phyloP scores from a whole-genome alignment of 345 rosid genomes.

The Populus tremula region DNA sequence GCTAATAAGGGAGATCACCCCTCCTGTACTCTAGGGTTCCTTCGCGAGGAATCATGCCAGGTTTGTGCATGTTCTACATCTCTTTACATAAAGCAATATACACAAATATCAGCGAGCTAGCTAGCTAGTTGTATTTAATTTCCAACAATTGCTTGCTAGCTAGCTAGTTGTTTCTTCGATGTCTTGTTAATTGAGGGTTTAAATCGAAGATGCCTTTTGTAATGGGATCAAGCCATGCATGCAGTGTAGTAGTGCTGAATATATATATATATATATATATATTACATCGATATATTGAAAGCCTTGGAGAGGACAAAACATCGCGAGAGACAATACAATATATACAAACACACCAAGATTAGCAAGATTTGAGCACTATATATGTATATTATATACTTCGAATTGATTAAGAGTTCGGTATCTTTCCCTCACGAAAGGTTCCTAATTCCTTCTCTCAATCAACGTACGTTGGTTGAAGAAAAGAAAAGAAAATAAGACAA shows the following conservation, averaged over 20 bases:
- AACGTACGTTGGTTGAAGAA: neutral
- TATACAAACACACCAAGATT: too few relatives aligned
- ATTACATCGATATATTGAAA: too few relatives aligned
- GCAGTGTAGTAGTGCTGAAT: too few relatives aligned
- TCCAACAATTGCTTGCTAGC: neutral
- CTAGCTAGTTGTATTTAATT: neutral
- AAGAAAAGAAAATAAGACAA: neutral
- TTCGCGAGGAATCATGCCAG: constrained; percentile 1
- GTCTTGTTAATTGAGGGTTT: neutral
- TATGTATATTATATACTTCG: too few relatives aligned
- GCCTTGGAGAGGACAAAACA: too few relatives aligned
- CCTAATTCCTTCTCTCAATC: neutral
- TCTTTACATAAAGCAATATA: neutral
- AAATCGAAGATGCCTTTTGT: neutral
- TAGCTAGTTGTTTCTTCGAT: neutral
- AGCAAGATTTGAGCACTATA: too few relatives aligned
- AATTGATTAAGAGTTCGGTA: too few relatives aligned
- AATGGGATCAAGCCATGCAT: neutral
- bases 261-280: too few relatives aligned
- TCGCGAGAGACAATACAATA: too few relatives aligned
- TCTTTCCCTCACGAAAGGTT: too few relatives aligned
- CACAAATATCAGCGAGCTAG: too few relatives aligned
- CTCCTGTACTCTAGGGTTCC: neutral
- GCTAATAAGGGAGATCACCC: neutral
- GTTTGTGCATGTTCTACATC: neutral